Evolutionary conservation across 352 stramenopile genomes (phyloP).

Genomic region (Globisporangium okanoganense): DNA sequence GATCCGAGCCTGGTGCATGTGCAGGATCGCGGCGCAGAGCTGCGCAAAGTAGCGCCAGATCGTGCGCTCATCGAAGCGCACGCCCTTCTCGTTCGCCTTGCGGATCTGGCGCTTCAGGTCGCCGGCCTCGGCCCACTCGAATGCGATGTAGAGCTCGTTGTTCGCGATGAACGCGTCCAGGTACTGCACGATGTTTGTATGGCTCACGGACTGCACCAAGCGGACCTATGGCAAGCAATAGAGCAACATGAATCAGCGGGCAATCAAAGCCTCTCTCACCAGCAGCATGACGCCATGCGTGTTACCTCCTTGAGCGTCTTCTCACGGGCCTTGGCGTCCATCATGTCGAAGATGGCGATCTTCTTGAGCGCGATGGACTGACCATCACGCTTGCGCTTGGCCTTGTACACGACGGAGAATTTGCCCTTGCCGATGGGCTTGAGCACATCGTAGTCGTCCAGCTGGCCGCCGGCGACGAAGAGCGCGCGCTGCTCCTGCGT

Average conservation of each 20-base stretch:
- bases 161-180: constrained; percentile 89
- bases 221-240: constrained; percentile 35
- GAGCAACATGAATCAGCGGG: background rate
- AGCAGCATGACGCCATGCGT: no score
- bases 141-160: constrained; percentile 91
- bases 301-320: constrained; percentile 87
- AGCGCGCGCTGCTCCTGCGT: constrained; percentile 67
- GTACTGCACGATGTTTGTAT: constrained; percentile 92
- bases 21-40: constrained; percentile 79
- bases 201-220: constrained; percentile 85
- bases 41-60: constrained; percentile 94
- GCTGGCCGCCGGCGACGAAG: constrained; percentile 46
- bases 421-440: constrained; percentile 92
- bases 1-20: constrained; percentile 89
- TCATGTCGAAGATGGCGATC: constrained; percentile 90
- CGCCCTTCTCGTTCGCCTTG: constrained; percentile 81
- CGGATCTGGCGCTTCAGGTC: constrained; percentile 92
- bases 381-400: constrained; percentile 58
- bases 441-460: constrained; percentile 81
- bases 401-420: constrained; percentile 91
- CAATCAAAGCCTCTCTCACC: no score
- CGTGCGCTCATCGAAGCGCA: constrained; percentile 89
- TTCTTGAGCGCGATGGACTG: constrained; percentile 91
- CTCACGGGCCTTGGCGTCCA: constrained; percentile 86
- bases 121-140: constrained; percentile 92